Percentiles rank a stretch among this genome's conserved stretches.
phyloP scores from a whole-genome alignment of 257 asterid species.

The Nicotiana obtusifolia region DNA sequence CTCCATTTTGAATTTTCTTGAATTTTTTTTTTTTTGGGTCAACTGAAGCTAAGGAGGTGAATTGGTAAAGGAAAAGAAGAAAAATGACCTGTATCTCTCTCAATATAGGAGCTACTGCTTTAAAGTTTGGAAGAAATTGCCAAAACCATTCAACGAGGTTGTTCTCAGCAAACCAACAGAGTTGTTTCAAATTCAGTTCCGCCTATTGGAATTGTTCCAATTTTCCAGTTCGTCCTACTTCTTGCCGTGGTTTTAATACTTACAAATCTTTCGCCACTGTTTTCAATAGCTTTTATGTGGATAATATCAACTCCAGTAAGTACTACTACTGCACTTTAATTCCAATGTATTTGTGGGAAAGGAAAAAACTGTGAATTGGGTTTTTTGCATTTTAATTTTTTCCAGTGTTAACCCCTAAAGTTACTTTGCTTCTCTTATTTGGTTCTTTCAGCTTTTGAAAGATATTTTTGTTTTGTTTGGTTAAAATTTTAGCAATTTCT shows the following conservation, averaged over 20 bases:
- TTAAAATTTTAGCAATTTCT: background rate
- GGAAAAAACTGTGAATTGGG: background rate
- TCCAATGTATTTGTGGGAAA: background rate
- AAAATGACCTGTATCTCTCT: slow-evolving; percentile 30
- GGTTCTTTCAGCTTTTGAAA: background rate
- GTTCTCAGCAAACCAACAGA: slow-evolving; percentile 7
- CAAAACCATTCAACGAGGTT: slow-evolving; percentile 18
- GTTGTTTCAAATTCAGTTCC: slow-evolving; percentile 18
- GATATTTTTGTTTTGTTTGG: background rate
- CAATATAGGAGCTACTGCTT: slow-evolving; percentile 9
- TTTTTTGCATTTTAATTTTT: background rate
- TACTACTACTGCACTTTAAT: background rate
- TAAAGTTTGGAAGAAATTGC: slow-evolving; percentile 16
- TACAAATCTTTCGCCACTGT: slow-evolving; percentile 19
- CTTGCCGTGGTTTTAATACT: slow-evolving; percentile 16
- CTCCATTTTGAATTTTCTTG: background rate
- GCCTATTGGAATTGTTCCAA: slow-evolving; percentile 21
- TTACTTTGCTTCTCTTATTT: background rate
- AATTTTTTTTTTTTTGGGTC: background rate
- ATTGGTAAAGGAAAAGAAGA: background rate
- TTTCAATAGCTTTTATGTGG: slow-evolving; percentile 24
- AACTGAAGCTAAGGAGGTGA: background rate
- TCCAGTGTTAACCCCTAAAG: background rate
- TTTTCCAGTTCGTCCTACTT: slow-evolving; percentile 19
- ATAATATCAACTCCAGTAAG: slow-evolving; percentile 25